These are phyloP conservation scores for Ogataea nakhonphanomensis DNA, from an alignment of 805 yeast species.

Conservation along the genomic window DNA sequence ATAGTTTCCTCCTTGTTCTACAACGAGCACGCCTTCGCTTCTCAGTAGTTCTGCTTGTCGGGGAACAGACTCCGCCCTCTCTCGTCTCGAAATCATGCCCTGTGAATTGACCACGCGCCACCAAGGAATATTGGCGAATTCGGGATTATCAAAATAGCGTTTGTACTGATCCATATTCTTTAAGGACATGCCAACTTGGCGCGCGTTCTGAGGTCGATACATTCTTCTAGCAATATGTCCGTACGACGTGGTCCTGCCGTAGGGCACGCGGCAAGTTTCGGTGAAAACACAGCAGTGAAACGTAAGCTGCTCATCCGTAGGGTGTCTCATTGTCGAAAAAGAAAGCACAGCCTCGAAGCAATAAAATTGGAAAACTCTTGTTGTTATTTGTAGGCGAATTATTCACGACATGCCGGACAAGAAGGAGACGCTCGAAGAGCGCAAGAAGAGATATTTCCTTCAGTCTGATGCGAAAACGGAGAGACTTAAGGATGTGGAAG, in stretches of 20 bases:
- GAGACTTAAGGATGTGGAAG: slow-evolving; percentile 53
- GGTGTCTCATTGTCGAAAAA: slow-evolving; percentile 37
- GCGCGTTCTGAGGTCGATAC: slow-evolving; percentile 59
- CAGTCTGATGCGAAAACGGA: slow-evolving; percentile 56
- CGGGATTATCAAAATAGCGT: slow-evolving; percentile 22
- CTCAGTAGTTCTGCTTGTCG: slow-evolving; percentile 44
- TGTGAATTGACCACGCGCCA: slow-evolving; percentile 71
- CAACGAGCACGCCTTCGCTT: slow-evolving; percentile 47
- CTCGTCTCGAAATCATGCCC: slow-evolving; percentile 59
- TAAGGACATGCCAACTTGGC: slow-evolving; percentile 72
- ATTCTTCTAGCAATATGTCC: slow-evolving; percentile 69
- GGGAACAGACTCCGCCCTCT: slow-evolving; percentile 37
- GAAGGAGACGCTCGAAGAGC: slow-evolving; percentile 34
- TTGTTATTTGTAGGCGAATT: slow-evolving; percentile 6
- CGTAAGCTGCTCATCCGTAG: slow-evolving; percentile 23
- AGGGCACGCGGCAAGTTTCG: slow-evolving; percentile 51
- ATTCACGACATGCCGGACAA: slow-evolving; percentile 6
- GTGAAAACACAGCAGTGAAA: slow-evolving; percentile 62
- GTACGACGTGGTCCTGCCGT: slow-evolving; percentile 65
- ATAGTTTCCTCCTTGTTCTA: slow-evolving; percentile 27
- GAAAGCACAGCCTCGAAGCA: slow-evolving; percentile 6
- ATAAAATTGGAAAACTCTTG: slow-evolving; percentile 4
- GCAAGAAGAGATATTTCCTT: slow-evolving; percentile 48
- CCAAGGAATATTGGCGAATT: slow-evolving; percentile 59
- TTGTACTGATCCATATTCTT: slow-evolving; percentile 43